Evolutionary conservation across 106 monocot genomes (phyloP).

Genomic region (Apostasia ramifera): DNA sequence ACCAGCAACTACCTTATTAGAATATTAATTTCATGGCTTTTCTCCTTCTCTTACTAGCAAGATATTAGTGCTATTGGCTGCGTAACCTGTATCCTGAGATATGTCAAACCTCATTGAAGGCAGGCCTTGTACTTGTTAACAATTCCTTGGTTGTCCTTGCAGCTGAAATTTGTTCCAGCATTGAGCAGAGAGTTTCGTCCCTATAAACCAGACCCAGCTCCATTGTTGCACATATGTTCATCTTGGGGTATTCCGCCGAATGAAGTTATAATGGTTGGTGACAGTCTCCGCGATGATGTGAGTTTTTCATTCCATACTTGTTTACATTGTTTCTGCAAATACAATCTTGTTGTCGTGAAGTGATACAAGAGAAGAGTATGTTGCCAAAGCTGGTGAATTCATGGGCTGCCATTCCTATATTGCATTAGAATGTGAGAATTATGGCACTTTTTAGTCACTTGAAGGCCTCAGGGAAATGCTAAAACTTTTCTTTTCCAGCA

Average conservation of each 20-base stretch:
- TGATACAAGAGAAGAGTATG: no score
- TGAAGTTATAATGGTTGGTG: slow-evolving; percentile 97
- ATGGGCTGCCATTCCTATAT: no score
- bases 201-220: slow-evolving; percentile 94
- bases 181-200: slow-evolving; percentile 96
- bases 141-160: slow-evolving; percentile 4
- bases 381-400: no score
- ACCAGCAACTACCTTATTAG: no score
- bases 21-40: no score
- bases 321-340: not conserved
- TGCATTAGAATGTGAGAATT: no score
- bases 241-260: slow-evolving; percentile 69
- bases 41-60: no score
- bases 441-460: no score
- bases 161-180: slow-evolving; percentile 72
- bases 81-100: not conserved
- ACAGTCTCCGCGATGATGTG: slow-evolving; percentile 94
- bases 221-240: slow-evolving; percentile 80
- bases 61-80: no score
- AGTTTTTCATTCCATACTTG: slow-evolving; percentile 13
- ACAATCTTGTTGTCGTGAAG: not conserved
- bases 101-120: not conserved
- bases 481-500: no score
- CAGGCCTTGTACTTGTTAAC: not conserved
- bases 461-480: no score